These are phyloP conservation scores for Giardia duodenalis DNA, from an alignment of 208 protist genomes.

Conservation along the genomic window DNA sequence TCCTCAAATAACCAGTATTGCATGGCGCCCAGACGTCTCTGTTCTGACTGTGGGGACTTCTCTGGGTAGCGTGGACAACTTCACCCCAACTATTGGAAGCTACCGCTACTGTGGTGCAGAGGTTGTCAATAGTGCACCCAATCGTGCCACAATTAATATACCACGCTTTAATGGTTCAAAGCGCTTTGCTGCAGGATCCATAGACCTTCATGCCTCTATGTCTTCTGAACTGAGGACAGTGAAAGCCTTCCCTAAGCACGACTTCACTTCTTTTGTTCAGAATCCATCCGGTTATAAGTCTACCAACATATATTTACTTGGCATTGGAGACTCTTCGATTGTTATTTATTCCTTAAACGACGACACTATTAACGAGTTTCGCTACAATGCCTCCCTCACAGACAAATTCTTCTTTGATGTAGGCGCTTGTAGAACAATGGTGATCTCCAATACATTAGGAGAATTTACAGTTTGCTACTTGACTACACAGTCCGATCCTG, in stretches of 20 bases:
- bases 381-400: neutral
- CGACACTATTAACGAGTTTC: neutral
- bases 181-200: neutral
- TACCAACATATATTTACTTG: neutral
- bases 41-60: neutral
- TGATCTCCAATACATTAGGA: neutral
- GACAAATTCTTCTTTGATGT: slow-evolving; percentile 29
- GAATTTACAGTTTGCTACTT: slow-evolving; percentile 27
- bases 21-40: neutral
- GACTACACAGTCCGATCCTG: no score
- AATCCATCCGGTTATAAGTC: neutral
- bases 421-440: neutral
- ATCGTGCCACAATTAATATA: neutral
- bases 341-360: slow-evolving; percentile 12
- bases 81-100: neutral
- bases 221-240: neutral
- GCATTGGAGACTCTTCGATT: neutral
- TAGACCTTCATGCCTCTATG: neutral
- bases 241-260: slow-evolving; percentile 13
- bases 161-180: slow-evolving; percentile 9
- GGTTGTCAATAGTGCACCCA: neutral
- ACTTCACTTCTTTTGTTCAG: neutral
- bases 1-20: neutral
- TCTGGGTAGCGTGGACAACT: neutral
- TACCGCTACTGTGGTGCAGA: slow-evolving; percentile 19